Evolutionary conservation across 148 eudicot species (phyloP).

Genomic region (Beta vulgaris): DNA sequence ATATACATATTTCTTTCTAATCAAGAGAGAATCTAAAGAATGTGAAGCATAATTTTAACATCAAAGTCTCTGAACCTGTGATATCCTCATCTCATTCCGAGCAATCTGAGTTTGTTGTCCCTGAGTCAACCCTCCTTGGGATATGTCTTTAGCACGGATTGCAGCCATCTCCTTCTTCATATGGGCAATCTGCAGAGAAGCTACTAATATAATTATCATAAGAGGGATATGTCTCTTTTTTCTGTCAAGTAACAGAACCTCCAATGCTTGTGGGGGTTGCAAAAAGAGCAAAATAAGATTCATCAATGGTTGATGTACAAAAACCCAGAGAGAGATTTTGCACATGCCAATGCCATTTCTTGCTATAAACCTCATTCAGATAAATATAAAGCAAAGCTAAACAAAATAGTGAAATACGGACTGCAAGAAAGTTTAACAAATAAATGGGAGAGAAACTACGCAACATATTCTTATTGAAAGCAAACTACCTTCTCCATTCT

Average conservation of each 20-base stretch:
- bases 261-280: neutral
- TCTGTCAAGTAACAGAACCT: neutral
- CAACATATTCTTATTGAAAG: neutral
- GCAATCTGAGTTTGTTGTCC: constrained; percentile 99
- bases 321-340: neutral
- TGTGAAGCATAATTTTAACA: constrained; percentile 16
- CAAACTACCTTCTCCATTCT: constrained; percentile 84
- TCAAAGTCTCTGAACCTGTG: constrained; percentile 52
- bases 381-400: neutral
- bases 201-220: neutral
- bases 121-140: constrained; percentile 99
- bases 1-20: neutral
- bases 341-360: neutral
- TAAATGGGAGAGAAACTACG: neutral
- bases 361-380: constrained; percentile 1
- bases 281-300: neutral
- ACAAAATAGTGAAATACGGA: neutral
- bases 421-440: neutral
- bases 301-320: neutral
- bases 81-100: constrained; percentile 93
- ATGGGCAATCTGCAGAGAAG: constrained; percentile 64
- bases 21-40: too few relatives aligned
- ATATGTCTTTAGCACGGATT: constrained; percentile 89
- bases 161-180: constrained; percentile 99
- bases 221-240: neutral